These are phyloP conservation scores for Alternaria sp. DNA, from an alignment of 2,329 filamentous ascomycete genomes.

Conservation along the genomic window DNA sequence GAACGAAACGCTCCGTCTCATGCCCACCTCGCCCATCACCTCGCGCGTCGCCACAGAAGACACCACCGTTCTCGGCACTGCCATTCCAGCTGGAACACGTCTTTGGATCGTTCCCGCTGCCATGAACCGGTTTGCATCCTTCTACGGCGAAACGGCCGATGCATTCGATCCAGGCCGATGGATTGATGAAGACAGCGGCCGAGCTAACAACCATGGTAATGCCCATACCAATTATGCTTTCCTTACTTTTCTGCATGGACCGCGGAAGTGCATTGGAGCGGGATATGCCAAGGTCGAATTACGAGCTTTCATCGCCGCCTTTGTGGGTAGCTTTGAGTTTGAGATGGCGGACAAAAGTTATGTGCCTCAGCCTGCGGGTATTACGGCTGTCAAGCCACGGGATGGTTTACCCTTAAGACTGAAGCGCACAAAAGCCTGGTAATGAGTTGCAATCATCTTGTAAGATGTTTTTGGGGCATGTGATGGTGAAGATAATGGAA, in stretches of 20 bases:
- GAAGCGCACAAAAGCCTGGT: not conserved
- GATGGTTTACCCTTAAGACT: not conserved
- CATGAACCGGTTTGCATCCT: not conserved
- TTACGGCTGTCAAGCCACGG: not conserved
- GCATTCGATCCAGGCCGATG: not conserved
- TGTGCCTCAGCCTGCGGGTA: not conserved
- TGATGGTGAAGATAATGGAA: too few relatives aligned
- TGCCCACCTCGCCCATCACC: slow-evolving; percentile 1
- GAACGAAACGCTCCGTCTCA: not conserved
- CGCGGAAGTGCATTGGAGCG: not conserved
- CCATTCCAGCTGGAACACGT: not conserved
- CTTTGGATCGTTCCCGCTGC: too few relatives aligned
- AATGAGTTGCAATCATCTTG: too few relatives aligned
- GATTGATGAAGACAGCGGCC: slow-evolving; percentile 1
- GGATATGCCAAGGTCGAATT: not conserved
- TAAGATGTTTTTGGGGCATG: too few relatives aligned
- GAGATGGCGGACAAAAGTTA: not conserved
- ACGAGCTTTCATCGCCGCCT: slow-evolving; percentile 1
- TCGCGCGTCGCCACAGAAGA: not conserved
- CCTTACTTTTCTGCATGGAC: slow-evolving; percentile 5
- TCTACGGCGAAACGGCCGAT: not conserved
- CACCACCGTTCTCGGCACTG: not conserved
- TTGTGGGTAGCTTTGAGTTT: slow-evolving; percentile 3
- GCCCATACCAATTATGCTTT: slow-evolving; percentile 5
- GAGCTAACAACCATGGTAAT: not conserved